Percentiles rank a stretch among this genome's conserved stretches.
phyloP scores from a whole-genome alignment of 495 filamentous ascomycete species.

The Thermothielavioides terrestris region DNA sequence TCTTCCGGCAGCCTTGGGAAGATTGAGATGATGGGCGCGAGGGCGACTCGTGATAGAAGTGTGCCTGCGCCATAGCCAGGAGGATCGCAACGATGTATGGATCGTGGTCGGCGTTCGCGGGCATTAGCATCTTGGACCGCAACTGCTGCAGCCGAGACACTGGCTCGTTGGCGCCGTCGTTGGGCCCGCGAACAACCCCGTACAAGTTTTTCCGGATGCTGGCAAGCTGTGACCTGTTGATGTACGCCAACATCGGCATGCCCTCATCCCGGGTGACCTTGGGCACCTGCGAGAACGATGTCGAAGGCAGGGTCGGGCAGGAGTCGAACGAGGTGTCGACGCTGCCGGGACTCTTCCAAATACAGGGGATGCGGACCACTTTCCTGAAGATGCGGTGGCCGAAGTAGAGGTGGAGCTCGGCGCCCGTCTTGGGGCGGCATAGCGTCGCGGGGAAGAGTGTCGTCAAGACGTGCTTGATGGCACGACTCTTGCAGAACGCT shows the following conservation, averaged over 20 bases:
- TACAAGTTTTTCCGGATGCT: constrained; percentile 28
- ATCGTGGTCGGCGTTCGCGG: constrained; percentile 34
- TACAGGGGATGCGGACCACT: constrained; percentile 26
- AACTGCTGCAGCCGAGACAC: constrained; percentile 30
- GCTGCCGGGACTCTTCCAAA: constrained; percentile 27
- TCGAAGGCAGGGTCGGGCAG: constrained; percentile 21
- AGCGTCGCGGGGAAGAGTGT: constrained; percentile 30
- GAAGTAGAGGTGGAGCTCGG: constrained; percentile 32
- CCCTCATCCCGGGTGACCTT: background rate
- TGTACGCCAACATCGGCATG: constrained; percentile 33
- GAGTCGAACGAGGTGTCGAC: constrained; percentile 30
- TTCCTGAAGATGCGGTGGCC: constrained; percentile 23
- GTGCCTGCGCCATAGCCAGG: constrained; percentile 39
- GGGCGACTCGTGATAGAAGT: constrained; percentile 24
- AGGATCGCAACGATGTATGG: constrained; percentile 34
- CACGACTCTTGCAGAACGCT: constrained; percentile 17
- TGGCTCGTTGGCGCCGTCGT: constrained; percentile 22
- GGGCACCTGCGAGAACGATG: constrained; percentile 13
- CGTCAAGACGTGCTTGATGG: constrained; percentile 28
- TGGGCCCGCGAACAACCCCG: constrained; percentile 21
- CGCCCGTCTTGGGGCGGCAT: constrained; percentile 12
- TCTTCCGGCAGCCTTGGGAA: constrained; percentile 9
- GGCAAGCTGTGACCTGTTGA: constrained; percentile 30
- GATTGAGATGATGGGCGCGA: constrained; percentile 11
- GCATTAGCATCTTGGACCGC: constrained; percentile 31